Evolutionary conservation across 1,139 yeast genomes (phyloP), one percentile per base, ranked within the genome.

Genomic region (Taphrina flavorubra): DNA sequence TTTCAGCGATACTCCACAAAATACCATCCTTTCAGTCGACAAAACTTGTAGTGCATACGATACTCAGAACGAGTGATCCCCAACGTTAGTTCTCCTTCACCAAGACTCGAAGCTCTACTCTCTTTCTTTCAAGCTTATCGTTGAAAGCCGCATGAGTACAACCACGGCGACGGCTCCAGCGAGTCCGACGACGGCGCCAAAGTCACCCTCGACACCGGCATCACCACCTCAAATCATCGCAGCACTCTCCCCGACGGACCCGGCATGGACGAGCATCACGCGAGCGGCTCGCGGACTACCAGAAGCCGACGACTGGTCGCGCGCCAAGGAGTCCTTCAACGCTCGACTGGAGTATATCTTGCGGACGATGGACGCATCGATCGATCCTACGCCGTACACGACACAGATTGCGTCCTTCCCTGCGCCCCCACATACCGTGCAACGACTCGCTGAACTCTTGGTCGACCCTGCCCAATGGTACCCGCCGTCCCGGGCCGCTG

Each of bases 401-500:
- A 39, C 42, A 1, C 60, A 63, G 16, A 44, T 63, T 11, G 25
- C 49, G 13, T 34, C 55, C 10, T 63, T 51, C 31, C 61, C 61
- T 11, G 67, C 67, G 34, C 67, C 89, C 0, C 90, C 90, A 0
- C 87, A 85, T 75, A 86, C 89, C 0, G 74, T 85, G 0, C 79
- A 81, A 57, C 75, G 90, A 66, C 73, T 87, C 10, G 82, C 86
- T 0, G 90, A 87, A 74, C 75, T 87, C 31, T 71, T 86, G 1
- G 68, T 77, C 0, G 76, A 78, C 13, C 87, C 87, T 0, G 71
- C 70, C 16, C 79, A 79, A 18, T 81, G 80, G 73, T 78, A 78
- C 47, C 73, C 75, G 31, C 77, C 74, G 36, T 77, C 76, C 0
- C 78, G 77, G 46, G 31, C 31, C 31, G 31, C 4, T 25, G n/a